Conservation (phyloP, 192 early-diverging fungal genomes). For the Umbelopsis vinacea region DNA sequence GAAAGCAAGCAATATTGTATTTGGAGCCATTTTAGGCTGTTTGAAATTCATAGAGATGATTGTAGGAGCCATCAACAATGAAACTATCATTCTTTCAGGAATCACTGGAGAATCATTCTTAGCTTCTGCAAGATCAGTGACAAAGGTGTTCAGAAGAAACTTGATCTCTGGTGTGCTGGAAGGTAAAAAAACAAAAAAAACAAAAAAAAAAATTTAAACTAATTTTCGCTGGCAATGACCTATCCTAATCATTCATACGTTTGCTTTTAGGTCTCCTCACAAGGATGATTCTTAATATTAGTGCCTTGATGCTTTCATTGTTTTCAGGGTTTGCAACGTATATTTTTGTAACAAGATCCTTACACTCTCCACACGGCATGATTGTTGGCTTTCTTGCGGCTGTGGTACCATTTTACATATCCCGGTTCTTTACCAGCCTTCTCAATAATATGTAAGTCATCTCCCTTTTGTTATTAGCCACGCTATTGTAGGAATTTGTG, state of each 20-base stretch:
- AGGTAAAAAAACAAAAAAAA: no score
- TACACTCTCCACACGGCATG: constrained; percentile 66
- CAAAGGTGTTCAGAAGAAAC: constrained; percentile 78
- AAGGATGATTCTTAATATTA: constrained; percentile 60
- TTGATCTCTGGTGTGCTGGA: constrained; percentile 65
- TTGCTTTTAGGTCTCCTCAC: constrained; percentile 52
- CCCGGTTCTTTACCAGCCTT: constrained; percentile 68
- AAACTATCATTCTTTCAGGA: constrained; percentile 71
- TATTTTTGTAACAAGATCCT: constrained; percentile 59
- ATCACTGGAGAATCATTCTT: constrained; percentile 72
- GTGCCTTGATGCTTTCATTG: constrained; percentile 58
- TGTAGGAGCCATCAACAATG: constrained; percentile 60
- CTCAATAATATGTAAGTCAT: constrained; percentile 75
- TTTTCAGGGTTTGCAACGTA: constrained; percentile 61
- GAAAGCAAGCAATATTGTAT: constrained; percentile 13
- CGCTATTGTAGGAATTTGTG: not conserved
- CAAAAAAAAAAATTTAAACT: not conserved
- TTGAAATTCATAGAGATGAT: constrained; percentile 37
- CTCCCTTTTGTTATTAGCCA: not conserved
- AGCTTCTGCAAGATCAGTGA: constrained; percentile 56
- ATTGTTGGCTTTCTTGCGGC: constrained; percentile 63
- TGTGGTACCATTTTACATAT: constrained; percentile 68
- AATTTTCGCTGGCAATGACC: not conserved
- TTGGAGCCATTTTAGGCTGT: constrained; percentile 4
- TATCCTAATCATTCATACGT: not conserved